Evolutionary conservation across 257 asterid genomes (phyloP).

Genomic region (Jaltomata sinuosa): DNA sequence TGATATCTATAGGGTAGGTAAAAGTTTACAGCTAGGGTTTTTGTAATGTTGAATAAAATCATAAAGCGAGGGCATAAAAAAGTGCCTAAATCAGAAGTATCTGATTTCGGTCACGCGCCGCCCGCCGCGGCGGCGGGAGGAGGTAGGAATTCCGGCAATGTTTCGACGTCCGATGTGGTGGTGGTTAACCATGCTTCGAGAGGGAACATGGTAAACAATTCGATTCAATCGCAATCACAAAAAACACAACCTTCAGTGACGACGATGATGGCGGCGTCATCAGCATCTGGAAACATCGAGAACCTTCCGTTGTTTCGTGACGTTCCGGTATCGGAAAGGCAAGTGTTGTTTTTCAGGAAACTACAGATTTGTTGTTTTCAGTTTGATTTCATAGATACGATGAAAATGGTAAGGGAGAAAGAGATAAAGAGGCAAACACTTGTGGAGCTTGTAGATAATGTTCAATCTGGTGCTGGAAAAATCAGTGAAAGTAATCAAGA

Average conservation of each 20-base stretch:
- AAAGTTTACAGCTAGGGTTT: constrained; percentile 27
- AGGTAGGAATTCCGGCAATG: constrained; percentile 29
- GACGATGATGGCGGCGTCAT: neutral
- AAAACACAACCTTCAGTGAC: neutral
- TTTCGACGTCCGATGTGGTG: constrained; percentile 36
- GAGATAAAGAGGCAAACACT: constrained; percentile 18
- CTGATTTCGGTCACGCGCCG: constrained; percentile 13
- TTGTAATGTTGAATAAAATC: constrained; percentile 35
- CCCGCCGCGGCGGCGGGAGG: neutral
- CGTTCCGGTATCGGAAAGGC: constrained; percentile 17
- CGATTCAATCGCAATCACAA: constrained; percentile 12
- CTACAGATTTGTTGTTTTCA: constrained; percentile 19
- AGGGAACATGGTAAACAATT: constrained; percentile 12
- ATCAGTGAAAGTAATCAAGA: constrained; percentile 11
- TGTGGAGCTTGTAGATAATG: constrained; percentile 13
- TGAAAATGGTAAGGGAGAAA: constrained; percentile 12
- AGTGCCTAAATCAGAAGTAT: constrained; percentile 27
- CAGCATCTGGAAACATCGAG: constrained; percentile 9
- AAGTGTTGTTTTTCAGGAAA: constrained; percentile 10
- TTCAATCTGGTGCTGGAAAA: constrained; percentile 15
- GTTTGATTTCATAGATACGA: constrained; percentile 16
- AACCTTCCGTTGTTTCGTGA: constrained; percentile 20
- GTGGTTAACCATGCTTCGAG: constrained; percentile 37
- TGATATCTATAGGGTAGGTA: neutral
- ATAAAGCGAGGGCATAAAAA: constrained; percentile 40